Percentiles rank a stretch among this genome's conserved stretches.
These are phyloP conservation scores for Scopulariopsis brevicaulis DNA, from an alignment of 2,329 filamentous ascomycete species.

Conservation along the genomic window DNA sequence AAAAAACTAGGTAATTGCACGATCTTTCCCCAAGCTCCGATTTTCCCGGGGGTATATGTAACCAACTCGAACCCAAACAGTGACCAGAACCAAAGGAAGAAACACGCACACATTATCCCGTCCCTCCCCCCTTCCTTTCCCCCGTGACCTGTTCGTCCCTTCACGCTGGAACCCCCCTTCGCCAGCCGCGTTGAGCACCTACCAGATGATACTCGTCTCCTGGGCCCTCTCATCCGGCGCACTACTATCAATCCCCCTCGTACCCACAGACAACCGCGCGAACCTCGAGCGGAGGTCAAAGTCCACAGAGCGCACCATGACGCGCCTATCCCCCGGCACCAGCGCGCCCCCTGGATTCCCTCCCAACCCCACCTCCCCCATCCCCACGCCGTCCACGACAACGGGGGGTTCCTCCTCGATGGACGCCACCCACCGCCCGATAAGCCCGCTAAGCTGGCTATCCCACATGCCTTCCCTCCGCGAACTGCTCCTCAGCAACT, in stretches of 20 bases:
- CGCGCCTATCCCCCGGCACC: constrained; percentile 40
- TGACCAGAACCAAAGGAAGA: too few relatives aligned
- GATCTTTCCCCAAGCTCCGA: neutral
- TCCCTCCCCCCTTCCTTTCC: neutral
- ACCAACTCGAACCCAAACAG: neutral
- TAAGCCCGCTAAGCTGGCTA: constrained; percentile 43
- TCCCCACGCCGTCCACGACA: constrained; percentile 7
- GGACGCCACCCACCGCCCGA: constrained; percentile 41
- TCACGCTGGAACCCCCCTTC: too few relatives aligned
- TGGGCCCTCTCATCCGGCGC: constrained; percentile 33
- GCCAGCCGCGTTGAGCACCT: neutral
- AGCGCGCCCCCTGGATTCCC: neutral
- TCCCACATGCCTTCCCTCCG: constrained; percentile 62
- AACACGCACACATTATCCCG: neutral
- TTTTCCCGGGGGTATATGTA: neutral
- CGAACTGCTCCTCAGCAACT: constrained; percentile 46
- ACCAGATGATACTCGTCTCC: constrained; percentile 37
- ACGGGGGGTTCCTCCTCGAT: constrained; percentile 34
- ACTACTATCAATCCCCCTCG: constrained; percentile 34
- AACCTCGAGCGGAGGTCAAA: constrained; percentile 41
- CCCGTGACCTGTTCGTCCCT: too few relatives aligned
- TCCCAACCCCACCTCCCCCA: constrained; percentile 26
- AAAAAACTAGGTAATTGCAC: too few relatives aligned
- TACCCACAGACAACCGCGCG: constrained; percentile 41
- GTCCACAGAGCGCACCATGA: constrained; percentile 44